Percentiles rank a stretch among this genome's conserved stretches.
phyloP scores from a whole-genome alignment of 495 filamentous ascomycete species.

The Aspergillus ellipticus region DNA sequence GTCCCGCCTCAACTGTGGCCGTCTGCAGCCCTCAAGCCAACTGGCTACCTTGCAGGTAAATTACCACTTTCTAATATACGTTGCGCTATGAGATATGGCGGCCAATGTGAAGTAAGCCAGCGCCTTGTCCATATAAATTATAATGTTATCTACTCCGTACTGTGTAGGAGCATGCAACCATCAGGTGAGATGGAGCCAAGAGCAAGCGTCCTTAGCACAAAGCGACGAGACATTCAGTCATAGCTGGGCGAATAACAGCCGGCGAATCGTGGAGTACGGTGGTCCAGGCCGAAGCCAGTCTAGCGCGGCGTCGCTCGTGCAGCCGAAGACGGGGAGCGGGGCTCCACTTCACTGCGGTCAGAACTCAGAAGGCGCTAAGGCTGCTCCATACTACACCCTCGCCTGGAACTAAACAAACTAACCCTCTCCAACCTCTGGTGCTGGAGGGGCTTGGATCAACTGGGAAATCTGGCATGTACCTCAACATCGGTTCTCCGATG shows the following conservation, averaged over 20 bases:
- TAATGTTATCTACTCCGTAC: no score
- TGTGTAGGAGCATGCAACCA: not conserved
- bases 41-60: no score
- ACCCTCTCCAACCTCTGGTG: not conserved
- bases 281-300: not conserved
- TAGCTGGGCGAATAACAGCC: not conserved
- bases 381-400: constrained; percentile 2
- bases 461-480: not conserved
- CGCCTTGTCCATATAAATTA: no score
- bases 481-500: not conserved
- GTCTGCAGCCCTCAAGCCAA: no score
- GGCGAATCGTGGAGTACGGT: not conserved
- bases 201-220: not conserved
- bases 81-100: no score
- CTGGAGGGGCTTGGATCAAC: not conserved
- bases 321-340: not conserved
- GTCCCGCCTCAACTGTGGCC: no score
- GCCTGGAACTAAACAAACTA: not conserved
- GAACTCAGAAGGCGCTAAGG: constrained; percentile 1
- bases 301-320: not conserved
- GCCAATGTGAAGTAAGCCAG: no score
- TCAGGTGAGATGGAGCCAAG: not conserved
- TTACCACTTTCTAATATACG: no score
- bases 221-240: not conserved
- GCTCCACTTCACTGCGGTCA: not conserved